Conservation (phyloP, 1,139 yeast species). For the Kodamaea sp. region DNA sequence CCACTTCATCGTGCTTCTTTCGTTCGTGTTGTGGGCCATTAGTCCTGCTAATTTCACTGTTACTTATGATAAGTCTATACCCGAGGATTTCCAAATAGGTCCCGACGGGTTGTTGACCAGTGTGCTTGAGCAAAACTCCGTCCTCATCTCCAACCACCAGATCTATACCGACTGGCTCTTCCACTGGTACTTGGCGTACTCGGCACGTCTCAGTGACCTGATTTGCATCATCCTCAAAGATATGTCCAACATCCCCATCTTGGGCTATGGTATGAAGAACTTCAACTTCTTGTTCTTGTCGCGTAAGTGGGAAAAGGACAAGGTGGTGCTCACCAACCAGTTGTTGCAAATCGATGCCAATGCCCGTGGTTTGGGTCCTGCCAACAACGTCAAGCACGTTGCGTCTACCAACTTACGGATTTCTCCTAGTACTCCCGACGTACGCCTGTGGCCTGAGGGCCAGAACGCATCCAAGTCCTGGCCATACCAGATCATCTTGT, state of each 20-base stretch:
- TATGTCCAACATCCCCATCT: conserved; percentile 66
- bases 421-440: conserved; percentile 14
- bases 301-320: conserved; percentile 84
- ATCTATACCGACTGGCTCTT: conserved; percentile 94
- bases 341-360: conserved; percentile 57
- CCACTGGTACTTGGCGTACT: conserved; percentile 83
- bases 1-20: conserved; percentile 50
- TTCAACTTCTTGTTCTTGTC: conserved; percentile 78
- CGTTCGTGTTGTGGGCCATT: conserved; percentile 42
- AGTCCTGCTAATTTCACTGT: conserved; percentile 45
- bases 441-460: conserved; percentile 42
- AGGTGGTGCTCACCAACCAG: conserved; percentile 55
- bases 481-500: conserved; percentile 64
- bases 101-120: conserved; percentile 29
- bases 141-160: conserved; percentile 84
- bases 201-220: conserved; percentile 60
- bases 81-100: conserved; percentile 18
- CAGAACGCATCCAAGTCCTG: conserved; percentile 28
- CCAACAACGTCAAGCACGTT: conserved; percentile 44
- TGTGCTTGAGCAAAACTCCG: conserved; percentile 50
- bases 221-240: conserved; percentile 81
- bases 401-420: conserved; percentile 21
- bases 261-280: conserved; percentile 86
- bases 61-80: conserved; percentile 35
- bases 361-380: conserved; percentile 53